Conservation (phyloP, 2,329 filamentous ascomycete species). For the Fusarium acutatum region DNA sequence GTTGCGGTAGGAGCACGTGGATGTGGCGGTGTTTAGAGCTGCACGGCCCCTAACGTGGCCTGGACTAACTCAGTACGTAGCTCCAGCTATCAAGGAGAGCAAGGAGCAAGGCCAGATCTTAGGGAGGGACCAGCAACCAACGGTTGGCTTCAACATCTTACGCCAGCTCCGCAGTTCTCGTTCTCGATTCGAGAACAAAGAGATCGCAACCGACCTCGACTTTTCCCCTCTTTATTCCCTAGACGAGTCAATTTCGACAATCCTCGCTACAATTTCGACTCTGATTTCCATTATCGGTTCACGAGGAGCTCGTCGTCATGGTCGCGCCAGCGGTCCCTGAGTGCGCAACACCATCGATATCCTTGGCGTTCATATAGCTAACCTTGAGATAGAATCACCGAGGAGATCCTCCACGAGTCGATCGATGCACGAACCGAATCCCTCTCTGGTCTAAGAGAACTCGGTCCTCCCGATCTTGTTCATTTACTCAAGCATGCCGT, state of each 20-base stretch:
- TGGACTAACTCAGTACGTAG: constrained; percentile 27
- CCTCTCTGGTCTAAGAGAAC: constrained; percentile 84
- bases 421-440: constrained; percentile 93
- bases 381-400: constrained; percentile 75
- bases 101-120: constrained; percentile 41
- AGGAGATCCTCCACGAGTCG: constrained; percentile 90
- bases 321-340: constrained; percentile 79
- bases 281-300: constrained; percentile 12
- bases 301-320: constrained; percentile 59
- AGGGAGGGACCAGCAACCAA: constrained; percentile 41
- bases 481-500: constrained; percentile 84
- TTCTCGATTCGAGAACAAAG: constrained; percentile 16
- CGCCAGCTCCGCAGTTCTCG: constrained; percentile 29
- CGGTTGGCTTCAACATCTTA: constrained; percentile 27
- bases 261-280: background rate
- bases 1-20: constrained; percentile 29
- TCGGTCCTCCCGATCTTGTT: constrained; percentile 94
- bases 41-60: constrained; percentile 28
- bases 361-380: constrained; percentile 28
- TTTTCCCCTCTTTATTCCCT: background rate
- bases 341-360: constrained; percentile 53
- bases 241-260: constrained; percentile 2
- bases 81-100: constrained; percentile 40
- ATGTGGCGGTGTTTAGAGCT: constrained; percentile 39
- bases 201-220: constrained; percentile 3